Evolutionary conservation across 2,329 filamentous ascomycete genomes (phyloP).

Genomic region (Zymoseptoria tritici): DNA sequence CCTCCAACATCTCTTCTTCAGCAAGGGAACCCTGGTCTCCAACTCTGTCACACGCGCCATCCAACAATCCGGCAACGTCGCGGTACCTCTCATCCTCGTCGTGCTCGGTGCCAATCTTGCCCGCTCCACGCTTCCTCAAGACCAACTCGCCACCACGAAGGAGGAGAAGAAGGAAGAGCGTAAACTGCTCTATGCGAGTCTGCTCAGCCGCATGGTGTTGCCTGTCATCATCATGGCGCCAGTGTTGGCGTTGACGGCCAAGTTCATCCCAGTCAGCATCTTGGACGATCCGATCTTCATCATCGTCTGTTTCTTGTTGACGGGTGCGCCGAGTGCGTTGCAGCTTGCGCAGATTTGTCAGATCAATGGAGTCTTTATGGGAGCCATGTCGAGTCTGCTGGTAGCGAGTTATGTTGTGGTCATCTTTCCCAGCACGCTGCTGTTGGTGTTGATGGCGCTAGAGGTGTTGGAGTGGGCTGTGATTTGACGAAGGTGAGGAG

Average conservation of each 20-base stretch:
- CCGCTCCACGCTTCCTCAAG: conserved; percentile 72
- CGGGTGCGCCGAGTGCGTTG: conserved; percentile 84
- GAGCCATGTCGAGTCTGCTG: conserved; percentile 83
- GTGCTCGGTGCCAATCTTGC: conserved; percentile 92
- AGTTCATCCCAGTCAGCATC: conserved; percentile 87
- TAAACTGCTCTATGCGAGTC: conserved; percentile 74
- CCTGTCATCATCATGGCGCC: conserved; percentile 91
- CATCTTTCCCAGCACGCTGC: conserved; percentile 87
- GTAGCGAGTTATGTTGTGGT: conserved; percentile 96
- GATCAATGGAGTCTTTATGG: conserved; percentile 93
- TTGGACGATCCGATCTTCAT: conserved; percentile 96
- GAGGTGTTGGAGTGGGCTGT: conserved; percentile 86
- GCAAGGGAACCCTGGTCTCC: conserved; percentile 78
- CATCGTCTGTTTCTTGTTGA: conserved; percentile 93
- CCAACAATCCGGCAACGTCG: conserved; percentile 76
- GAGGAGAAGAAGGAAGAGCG: conserved; percentile 63
- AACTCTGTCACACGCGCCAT: conserved; percentile 90
- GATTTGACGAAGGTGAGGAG: neutral
- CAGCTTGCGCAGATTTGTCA: conserved; percentile 98
- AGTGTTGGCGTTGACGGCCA: conserved; percentile 75
- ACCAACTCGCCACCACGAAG: conserved; percentile 54
- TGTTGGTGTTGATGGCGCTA: conserved; percentile 83
- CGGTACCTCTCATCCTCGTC: conserved; percentile 89
- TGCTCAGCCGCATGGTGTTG: conserved; percentile 85
- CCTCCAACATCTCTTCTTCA: conserved; percentile 80